These are phyloP conservation scores for Aureobasidium sp. DNA, from an alignment of 2,329 filamentous ascomycete species.

Conservation along the genomic window DNA sequence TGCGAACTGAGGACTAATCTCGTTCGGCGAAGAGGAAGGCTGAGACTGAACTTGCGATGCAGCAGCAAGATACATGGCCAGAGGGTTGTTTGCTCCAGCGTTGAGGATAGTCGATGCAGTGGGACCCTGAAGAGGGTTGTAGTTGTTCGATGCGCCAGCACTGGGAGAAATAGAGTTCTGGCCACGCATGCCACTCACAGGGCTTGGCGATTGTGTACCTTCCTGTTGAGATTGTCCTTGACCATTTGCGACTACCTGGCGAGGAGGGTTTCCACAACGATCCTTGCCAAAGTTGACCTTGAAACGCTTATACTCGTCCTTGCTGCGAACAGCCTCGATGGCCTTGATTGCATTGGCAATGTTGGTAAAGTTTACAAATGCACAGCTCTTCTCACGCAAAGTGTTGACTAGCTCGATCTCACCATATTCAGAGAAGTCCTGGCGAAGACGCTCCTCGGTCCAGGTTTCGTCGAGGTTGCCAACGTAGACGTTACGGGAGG, in stretches of 20 bases:
- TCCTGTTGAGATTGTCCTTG: conserved; percentile 60
- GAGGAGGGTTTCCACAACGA: conserved; percentile 89
- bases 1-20: conserved; percentile 33
- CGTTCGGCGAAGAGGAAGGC: conserved; percentile 24
- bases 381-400: conserved; percentile 95
- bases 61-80: conserved; percentile 76
- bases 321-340: conserved; percentile 88
- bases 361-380: conserved; percentile 99
- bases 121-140: conserved; percentile 53
- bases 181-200: conserved; percentile 50
- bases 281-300: conserved; percentile 99
- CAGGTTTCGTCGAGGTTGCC: conserved; percentile 96
- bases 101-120: conserved; percentile 71
- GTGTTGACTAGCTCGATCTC: conserved; percentile 98
- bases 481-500: conserved; percentile 97
- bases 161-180: conserved; percentile 56
- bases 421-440: conserved; percentile 95
- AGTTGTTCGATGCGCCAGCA: conserved; percentile 48
- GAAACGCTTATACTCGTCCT: conserved; percentile 95
- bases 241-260: conserved; percentile 59
- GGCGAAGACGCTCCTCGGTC: conserved; percentile 89
- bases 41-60: conserved; percentile 58
- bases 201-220: conserved; percentile 49
- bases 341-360: conserved; percentile 99
- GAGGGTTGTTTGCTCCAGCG: conserved; percentile 70